Evolutionary conservation across 2,329 filamentous ascomycete species (phyloP), one percentile per base, ranked within the genome.

Genomic region (Epichloe typhina): DNA sequence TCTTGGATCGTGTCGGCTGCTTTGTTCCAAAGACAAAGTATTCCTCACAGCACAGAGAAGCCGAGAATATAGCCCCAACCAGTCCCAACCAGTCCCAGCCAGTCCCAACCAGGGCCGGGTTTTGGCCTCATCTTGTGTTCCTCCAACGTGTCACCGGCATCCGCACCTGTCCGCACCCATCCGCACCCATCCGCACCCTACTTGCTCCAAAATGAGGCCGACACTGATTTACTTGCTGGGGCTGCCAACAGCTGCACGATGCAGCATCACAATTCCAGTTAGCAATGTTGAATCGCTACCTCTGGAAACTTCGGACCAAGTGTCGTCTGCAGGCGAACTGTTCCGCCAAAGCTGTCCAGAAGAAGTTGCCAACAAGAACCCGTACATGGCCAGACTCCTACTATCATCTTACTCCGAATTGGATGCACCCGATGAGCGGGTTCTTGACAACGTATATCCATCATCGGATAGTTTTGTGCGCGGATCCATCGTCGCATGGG

Each of bases 401-500:
- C 52, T 64, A 5, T 66, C 66, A 0, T 66, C 62, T 0, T 65
- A 58, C 52, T 50, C 54, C 7, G 49, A 60, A 31, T 47, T 57
- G 37, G 53, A 53, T 12, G 43, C 51, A 4, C 26, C 59, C 23
- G 51, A 52, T 11, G 35, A 56, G 4, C 38, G 52, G 13, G 48
- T 38, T 0, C 59, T 62, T 0, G 46, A 55, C 9, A 56, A 49
- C 15, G 41, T 64, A 4, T 66, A 58, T 23, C 57, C 64, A 1
- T 66, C 63, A 1, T 68, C 65, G 0, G 63, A 59, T 52, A 69
- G 71, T 26, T 67, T 77, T 54, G 64, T 76, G 19, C 64, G 69
- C 17, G 67, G 69, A 15, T 68, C 68, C 4, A 61, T 75, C 41
- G 64, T 71, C 35, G 73, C 74, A 0, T 77, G 76, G 67, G 72